Base-by-base conservation (phyloP, 2,329 filamentous ascomycete genomes). In the Akanthomyces uredinophilus region DNA sequence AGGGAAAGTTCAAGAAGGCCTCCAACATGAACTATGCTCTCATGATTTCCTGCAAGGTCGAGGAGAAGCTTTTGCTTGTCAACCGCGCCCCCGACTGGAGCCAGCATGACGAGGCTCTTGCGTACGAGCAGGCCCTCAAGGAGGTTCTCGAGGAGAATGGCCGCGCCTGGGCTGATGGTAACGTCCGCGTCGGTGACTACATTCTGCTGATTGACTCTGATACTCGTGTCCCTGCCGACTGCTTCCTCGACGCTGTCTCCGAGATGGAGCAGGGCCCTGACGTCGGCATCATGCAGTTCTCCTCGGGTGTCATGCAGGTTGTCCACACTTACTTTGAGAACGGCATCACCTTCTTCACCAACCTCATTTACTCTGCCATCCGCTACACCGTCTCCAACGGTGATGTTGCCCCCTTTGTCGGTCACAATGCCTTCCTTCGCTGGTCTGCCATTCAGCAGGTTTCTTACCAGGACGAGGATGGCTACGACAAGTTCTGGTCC, bases 11-110 rank as follows among this genome's bases (percentile, higher is more conserved):
- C 78, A 89, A 89, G 77, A 89, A 89, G 73, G 86, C 87, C 1
- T 89, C 86, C 29, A 91, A 91, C 75, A 90, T 91, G 87, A 91
- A 90, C 71, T 90, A 86, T 68, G 87, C 81, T 3, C 77, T 90
- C 61, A 82, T 39, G 89, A 81, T 66, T 74, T 88, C 59, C 85
- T 83, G 41, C 82, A 83, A 68, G 22, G 37, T 69, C 5, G 63
- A 92, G 71, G 88, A 91, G 55, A 88, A 86, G 75, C 79, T 92
- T 4, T 72, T 76, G 22, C 71, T 74, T 39, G 77, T 88, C 67
- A 74, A 85, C 61, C 85, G 89, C 58, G 76, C 79, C 13, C 74
- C 78, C 4, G 77, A 82, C 60, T 92, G 89, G 89, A 86, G 81
- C 59, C 1, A 50, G 60, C 1, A 65, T 62, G 14, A 67, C 5